A percentile compares a stretch with the other conserved stretches of the same genome.
Conservation (phyloP, 2,329 filamentous ascomycete species). For the Exserohilum turcica region DNA sequence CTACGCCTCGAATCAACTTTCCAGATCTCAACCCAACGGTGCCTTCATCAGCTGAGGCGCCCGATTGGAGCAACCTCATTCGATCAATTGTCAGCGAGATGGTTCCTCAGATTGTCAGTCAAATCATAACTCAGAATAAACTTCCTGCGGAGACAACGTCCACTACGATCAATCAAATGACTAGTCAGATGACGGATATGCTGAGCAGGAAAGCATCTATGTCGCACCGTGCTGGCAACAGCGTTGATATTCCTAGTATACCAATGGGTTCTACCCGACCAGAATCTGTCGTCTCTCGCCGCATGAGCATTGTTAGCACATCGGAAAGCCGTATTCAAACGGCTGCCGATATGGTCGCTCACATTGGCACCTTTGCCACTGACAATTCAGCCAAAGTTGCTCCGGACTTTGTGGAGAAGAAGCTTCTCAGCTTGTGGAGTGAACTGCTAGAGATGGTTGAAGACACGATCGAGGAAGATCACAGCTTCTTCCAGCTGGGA, state of each 20-base stretch:
- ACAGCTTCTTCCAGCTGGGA: conserved; percentile 43
- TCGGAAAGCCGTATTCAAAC: conserved; percentile 38
- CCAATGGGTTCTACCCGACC: conserved; percentile 8
- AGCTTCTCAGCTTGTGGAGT: conserved; percentile 39
- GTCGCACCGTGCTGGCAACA: conserved; percentile 29
- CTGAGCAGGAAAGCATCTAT: conserved; percentile 33
- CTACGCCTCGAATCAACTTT: conserved; percentile 20
- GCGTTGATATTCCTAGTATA: conserved; percentile 30
- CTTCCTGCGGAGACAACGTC: conserved; percentile 20
- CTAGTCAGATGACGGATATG: conserved; percentile 39
- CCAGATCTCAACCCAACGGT: conserved; percentile 11
- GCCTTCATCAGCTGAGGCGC: conserved; percentile 11
- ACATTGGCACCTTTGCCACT: conserved; percentile 37
- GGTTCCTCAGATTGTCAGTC: conserved; percentile 42
- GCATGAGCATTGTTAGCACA: conserved; percentile 38
- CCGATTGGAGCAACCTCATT: conserved; percentile 38
- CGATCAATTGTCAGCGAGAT: conserved; percentile 41
- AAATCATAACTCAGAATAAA: conserved; percentile 38
- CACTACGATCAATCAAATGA: conserved; percentile 35
- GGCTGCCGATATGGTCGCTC: conserved; percentile 42
- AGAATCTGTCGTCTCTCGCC: conserved; percentile 29
- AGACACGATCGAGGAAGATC: conserved; percentile 39
- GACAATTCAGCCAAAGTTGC: conserved; percentile 34
- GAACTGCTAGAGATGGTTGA: conserved; percentile 43
- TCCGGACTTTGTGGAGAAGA: conserved; percentile 43